phyloP scores from a whole-genome alignment of 2,329 filamentous ascomycete genomes.

The Talaromyces sp. region DNA sequence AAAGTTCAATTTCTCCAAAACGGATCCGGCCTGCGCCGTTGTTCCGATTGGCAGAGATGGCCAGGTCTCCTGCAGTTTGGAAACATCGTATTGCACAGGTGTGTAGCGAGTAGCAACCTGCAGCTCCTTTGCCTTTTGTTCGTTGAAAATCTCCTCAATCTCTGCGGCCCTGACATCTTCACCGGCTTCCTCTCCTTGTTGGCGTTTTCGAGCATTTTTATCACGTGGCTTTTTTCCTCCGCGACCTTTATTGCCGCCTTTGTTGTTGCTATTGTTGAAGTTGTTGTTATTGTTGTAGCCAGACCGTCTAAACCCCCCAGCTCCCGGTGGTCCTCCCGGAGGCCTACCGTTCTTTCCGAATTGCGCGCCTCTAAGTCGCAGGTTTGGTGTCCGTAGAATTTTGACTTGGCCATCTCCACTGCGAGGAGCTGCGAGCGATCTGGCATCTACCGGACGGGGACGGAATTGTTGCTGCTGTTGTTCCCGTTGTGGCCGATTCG shows the following conservation, averaged over 20 bases:
- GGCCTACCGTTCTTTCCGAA: slow-evolving; percentile 4
- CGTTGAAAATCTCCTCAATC: slow-evolving; percentile 25
- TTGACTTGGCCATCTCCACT: slow-evolving; percentile 23
- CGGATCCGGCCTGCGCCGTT: slow-evolving; percentile 22
- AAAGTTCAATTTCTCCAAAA: slow-evolving; percentile 31
- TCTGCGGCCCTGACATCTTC: slow-evolving; percentile 20
- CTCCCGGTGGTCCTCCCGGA: slow-evolving; percentile 17
- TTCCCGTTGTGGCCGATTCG: background rate
- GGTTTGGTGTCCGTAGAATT: slow-evolving; percentile 26
- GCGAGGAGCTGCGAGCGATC: slow-evolving; percentile 30
- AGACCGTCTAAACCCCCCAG: background rate
- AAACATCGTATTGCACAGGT: slow-evolving; percentile 27
- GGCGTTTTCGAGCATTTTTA: slow-evolving; percentile 9
- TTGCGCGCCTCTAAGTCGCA: slow-evolving; percentile 18
- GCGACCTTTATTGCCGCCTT: slow-evolving; percentile 4
- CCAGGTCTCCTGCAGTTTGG: slow-evolving; percentile 34
- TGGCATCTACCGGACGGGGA: slow-evolving; percentile 31
- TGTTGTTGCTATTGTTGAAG: background rate
- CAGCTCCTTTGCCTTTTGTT: slow-evolving; percentile 26
- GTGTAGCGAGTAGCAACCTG: slow-evolving; percentile 28
- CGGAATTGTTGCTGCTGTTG: slow-evolving; percentile 13
- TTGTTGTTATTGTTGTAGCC: background rate
- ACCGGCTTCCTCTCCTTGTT: slow-evolving; percentile 20
- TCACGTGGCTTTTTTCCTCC: slow-evolving; percentile 10
- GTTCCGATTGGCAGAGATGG: slow-evolving; percentile 32